Conservation (phyloP, 1,284 basidiomycete species). For the Dichomitus squalens region DNA sequence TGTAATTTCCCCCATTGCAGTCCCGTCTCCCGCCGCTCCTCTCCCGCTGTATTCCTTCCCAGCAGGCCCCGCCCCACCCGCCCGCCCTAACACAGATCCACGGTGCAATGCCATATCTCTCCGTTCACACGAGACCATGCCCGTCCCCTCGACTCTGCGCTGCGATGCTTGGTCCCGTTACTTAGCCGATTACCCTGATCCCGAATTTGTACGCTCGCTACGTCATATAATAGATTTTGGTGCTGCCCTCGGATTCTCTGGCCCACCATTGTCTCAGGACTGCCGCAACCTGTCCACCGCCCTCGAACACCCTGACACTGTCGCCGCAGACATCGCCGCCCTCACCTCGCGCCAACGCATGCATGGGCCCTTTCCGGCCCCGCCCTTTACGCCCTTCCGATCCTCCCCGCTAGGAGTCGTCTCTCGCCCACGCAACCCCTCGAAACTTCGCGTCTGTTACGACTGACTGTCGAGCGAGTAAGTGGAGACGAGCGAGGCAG, state of each 20-base stretch:
- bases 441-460: constrained; percentile 32
- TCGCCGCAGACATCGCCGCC: constrained; percentile 6
- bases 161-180: constrained; percentile 1
- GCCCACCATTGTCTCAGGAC: not conserved
- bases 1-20: no score
- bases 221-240: constrained; percentile 10
- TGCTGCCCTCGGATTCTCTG: not conserved
- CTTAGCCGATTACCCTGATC: constrained; percentile 8
- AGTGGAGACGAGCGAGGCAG: no score
- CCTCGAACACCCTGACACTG: constrained; percentile 2
- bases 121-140: not conserved
- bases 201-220: constrained; percentile 1
- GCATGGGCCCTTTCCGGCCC: constrained; percentile 30
- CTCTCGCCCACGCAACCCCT: constrained; percentile 26
- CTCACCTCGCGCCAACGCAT: constrained; percentile 1
- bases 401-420: constrained; percentile 34
- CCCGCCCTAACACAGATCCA: constrained; percentile 14
- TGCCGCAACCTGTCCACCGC: constrained; percentile 7
- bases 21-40: no score
- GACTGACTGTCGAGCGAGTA: no score
- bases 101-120: constrained; percentile 1
- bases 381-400: constrained; percentile 28
- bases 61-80: constrained; percentile 3
- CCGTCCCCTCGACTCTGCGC: not conserved
- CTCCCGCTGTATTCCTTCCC: no score